Conservation (phyloP, 1,139 yeast genomes). For the Arxiozyma slooffiae region DNA sequence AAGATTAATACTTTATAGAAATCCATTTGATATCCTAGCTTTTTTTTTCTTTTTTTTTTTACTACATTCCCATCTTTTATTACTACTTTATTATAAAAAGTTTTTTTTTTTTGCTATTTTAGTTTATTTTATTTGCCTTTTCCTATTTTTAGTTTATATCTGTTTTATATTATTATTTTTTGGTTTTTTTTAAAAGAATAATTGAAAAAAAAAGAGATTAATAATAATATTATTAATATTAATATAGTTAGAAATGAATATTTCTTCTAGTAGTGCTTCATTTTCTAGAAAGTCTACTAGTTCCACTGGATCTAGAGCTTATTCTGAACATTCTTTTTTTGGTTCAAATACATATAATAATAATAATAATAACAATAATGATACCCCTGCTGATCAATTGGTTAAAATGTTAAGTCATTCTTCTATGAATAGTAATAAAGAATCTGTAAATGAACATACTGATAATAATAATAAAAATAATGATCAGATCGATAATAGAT, state of each 20-base stretch:
- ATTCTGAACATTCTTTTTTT: slow-evolving; percentile 4
- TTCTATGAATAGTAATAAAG: not conserved
- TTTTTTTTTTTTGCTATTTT: too few relatives aligned
- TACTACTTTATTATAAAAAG: too few relatives aligned
- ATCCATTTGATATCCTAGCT: too few relatives aligned
- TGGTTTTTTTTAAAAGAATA: not conserved
- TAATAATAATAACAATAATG: not conserved
- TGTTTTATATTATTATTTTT: too few relatives aligned
- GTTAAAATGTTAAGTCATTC: slow-evolving; percentile 11
- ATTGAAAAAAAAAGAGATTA: too few relatives aligned
- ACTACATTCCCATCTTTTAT: too few relatives aligned
- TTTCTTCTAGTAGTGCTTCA: not conserved
- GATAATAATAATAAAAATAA: not conserved
- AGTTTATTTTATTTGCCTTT: too few relatives aligned
- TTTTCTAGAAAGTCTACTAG: not conserved
- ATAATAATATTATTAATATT: not conserved
- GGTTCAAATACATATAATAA: not conserved
- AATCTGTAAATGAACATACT: not conserved
- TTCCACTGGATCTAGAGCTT: slow-evolving; percentile 3
- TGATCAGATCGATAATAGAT: not conserved
- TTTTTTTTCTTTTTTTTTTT: too few relatives aligned
- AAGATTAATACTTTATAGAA: too few relatives aligned
- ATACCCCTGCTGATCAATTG: slow-evolving; percentile 12
- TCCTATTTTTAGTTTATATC: too few relatives aligned
- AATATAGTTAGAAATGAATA: not conserved